These are phyloP conservation scores for Takashimella tepidaria DNA, from an alignment of 1,284 basidiomycete species.

Conservation along the genomic window DNA sequence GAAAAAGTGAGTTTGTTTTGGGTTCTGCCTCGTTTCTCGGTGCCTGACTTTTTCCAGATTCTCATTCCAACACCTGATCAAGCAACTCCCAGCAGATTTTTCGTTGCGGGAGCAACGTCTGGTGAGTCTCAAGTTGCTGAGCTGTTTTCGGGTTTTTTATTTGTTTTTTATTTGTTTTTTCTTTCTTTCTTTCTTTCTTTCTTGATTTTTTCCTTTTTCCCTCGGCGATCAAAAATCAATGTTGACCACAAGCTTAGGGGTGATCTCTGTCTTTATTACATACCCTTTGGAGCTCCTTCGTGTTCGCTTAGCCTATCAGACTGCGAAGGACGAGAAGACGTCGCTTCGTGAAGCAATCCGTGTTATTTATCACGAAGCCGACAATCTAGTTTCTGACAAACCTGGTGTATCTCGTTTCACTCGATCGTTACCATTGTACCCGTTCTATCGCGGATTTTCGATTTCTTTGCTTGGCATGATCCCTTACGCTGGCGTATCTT, in stretches of 20 bases:
- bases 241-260: conserved; percentile 53
- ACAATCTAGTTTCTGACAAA: neutral
- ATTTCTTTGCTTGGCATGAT: conserved; percentile 89
- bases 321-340: conserved; percentile 54
- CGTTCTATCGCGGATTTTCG: conserved; percentile 88
- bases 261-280: conserved; percentile 81
- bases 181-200: too few species aligned
- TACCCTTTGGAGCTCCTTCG: conserved; percentile 94
- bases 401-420: conserved; percentile 42
- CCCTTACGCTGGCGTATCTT: conserved; percentile 94
- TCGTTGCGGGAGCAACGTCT: conserved; percentile 80
- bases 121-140: conserved; percentile 52
- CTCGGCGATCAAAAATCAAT: too few species aligned
- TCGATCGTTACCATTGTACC: conserved; percentile 42
- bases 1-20: conserved; percentile 57
- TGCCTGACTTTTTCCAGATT: conserved; percentile 29
- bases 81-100: conserved; percentile 78
- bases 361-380: conserved; percentile 66
- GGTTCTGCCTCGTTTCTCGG: conserved; percentile 19
- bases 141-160: too few species aligned
- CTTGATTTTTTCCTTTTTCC: too few species aligned
- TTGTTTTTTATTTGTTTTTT: too few species aligned
- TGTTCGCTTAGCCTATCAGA: conserved; percentile 90
- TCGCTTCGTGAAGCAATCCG: conserved; percentile 60
- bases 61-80: conserved; percentile 77